These are phyloP conservation scores for Paracamarosporium sp. DNA, from an alignment of 2,329 filamentous ascomycete genomes.

Conservation along the genomic window DNA sequence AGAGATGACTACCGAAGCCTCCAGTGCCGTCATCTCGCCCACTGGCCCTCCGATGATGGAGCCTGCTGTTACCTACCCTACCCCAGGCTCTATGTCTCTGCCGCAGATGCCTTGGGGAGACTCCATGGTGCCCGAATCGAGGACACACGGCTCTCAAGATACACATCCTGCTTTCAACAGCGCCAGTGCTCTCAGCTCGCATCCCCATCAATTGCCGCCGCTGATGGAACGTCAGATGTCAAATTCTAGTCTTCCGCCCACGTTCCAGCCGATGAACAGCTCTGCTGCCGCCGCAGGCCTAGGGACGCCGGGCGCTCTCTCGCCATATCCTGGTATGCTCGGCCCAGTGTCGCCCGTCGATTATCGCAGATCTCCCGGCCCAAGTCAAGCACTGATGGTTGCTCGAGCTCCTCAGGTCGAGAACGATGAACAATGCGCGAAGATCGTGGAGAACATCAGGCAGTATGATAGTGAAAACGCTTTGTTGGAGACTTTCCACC, in stretches of 20 bases:
- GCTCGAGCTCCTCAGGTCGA: conserved; percentile 80
- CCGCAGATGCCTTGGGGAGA: conserved; percentile 95
- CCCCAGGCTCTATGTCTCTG: conserved; percentile 76
- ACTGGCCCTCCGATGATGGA: conserved; percentile 77
- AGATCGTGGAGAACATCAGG: conserved; percentile 86
- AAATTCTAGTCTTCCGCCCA: conserved; percentile 63
- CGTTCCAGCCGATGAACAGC: conserved; percentile 73
- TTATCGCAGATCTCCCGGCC: conserved; percentile 73
- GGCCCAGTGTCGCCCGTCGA: conserved; percentile 73
- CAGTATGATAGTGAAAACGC: conserved; percentile 80
- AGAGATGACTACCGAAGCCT: conserved; percentile 60
- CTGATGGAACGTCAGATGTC: conserved; percentile 70
- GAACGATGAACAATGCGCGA: conserved; percentile 83
- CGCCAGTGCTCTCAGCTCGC: conserved; percentile 63
- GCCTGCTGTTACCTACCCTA: conserved; percentile 72
- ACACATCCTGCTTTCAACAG: conserved; percentile 64
- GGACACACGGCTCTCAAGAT: conserved; percentile 76
- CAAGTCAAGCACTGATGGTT: conserved; percentile 68
- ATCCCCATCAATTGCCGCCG: conserved; percentile 69
- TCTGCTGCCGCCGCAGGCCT: conserved; percentile 73
- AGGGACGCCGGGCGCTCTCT: conserved; percentile 75
- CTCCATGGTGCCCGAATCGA: conserved; percentile 80
- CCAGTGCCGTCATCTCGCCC: conserved; percentile 75
- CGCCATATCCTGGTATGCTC: conserved; percentile 73
- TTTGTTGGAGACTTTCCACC: conserved; percentile 86